A percentile compares a stretch with the other conserved stretches of the same genome.
phyloP scores from a whole-genome alignment of 768 basidiomycete genomes.

The Trametes villosa region DNA sequence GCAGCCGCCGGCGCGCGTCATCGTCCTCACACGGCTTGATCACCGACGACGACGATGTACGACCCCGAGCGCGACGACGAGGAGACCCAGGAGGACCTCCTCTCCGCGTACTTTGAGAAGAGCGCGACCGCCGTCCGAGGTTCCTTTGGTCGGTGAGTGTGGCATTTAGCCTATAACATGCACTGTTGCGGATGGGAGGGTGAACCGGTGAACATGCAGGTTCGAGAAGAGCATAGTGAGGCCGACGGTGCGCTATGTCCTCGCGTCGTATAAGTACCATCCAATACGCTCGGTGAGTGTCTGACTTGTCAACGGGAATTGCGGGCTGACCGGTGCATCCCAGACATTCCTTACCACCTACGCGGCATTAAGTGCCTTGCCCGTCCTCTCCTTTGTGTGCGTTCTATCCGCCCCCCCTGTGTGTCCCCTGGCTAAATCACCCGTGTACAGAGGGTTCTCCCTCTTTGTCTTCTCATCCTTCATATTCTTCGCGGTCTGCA shows the following conservation, averaged over 20 bases:
- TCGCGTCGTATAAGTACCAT: constrained; percentile 14
- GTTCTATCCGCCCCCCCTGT: background rate
- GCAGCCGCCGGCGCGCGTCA: too few species aligned
- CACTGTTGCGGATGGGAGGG: background rate
- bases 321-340: background rate
- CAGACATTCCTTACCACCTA: constrained; percentile 26
- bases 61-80: background rate
- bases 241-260: constrained; percentile 15
- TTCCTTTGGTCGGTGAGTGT: constrained; percentile 21
- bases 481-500: constrained; percentile 22
- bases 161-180: background rate
- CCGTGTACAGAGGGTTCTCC: constrained; percentile 24
- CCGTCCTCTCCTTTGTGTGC: constrained; percentile 28
- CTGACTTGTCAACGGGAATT: background rate
- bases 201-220: constrained; percentile 7
- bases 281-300: constrained; percentile 26
- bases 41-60: too few species aligned
- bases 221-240: constrained; percentile 18
- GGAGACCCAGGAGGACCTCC: constrained; percentile 15
- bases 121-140: constrained; percentile 21
- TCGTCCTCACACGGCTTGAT: constrained; percentile 42
- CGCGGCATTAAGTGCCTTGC: constrained; percentile 25
- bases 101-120: constrained; percentile 27
- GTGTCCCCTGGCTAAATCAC: too few species aligned
- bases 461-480: constrained; percentile 27